Base-by-base conservation (phyloP, 441 rosid species). In the Croton laevigatus region DNA sequence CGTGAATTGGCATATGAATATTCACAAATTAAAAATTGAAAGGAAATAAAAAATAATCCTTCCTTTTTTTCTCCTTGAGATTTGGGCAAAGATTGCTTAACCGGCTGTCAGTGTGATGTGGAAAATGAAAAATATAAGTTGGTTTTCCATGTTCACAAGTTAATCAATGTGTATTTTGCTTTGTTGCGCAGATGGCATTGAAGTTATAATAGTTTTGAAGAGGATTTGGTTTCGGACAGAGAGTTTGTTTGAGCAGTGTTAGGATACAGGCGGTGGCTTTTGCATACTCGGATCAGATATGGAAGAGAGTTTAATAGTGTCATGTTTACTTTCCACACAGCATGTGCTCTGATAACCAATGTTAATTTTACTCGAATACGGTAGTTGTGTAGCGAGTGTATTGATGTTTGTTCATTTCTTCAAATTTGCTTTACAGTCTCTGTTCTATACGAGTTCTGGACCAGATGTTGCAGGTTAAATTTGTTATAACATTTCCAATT, bases 161-260 rank as follows among this genome's bases (percentile, higher is more conserved):
- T 19, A 44, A 59, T 17, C 14, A n/a, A 60, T 46, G 36, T 51
- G 8, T 63, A n/a, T 9, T 3, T 8, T 8, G n/a, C 23, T 23
- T 55, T 62, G 64, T 46, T 62, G 64, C 54, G 63, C 19, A 34
- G 17, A 19, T 40, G 34, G 57, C 49, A 23, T 23, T 19, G 20
- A 34, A 44, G 34, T 38, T 12, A 16, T 34, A 37, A 52, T 36
- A 60, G 48, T 46, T 46, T 22, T 70, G 44, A 70, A 70, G 73
- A 70, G n/a, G n/a, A 62, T 27, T 48, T 58, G n/a, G 54, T 27
- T 19, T 0, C 38, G 2, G 34, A n/a, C 32, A 52, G n/a, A 60
- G 20, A 55, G 51, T n/a, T 23, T n/a, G 69, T 27, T 71, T 27
- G 42, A 4, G 44, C 17, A 23, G 63, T 53, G 8, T 23, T 5